Evolutionary conservation across 331 rosid genomes (phyloP), one percentile per base, ranked within the genome.

Genomic region (Dryas integrifolia): DNA sequence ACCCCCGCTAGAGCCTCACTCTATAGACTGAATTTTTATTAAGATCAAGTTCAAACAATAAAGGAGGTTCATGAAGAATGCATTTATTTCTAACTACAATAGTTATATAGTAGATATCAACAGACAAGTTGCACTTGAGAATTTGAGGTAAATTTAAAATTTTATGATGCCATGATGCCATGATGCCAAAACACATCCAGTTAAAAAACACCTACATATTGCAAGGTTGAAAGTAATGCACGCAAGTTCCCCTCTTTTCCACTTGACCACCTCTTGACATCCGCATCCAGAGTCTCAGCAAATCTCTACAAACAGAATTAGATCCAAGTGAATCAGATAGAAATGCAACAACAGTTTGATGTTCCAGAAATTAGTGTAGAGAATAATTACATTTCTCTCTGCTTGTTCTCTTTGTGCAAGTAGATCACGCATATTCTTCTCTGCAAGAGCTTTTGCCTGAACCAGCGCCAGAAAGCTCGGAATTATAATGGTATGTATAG

Each of bases 201-300:
- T 52, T 38, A 7, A 60, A 43, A 13, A 79, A 71, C 63, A 86
- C 96, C 58, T 84, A 92, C 98, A 84, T 92, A 92, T 90, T 92
- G 98, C 84, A 92, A 78, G 71, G 98, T 92, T 53, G 98, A 92
- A 59, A 92, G 95, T 73, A 92, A 83, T 69, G 98, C 96, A 40
- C 98, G 98, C 85, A 92, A 78, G 82, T 92, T 92, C 65, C 98
- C 98, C 87, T 92, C 91, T 85, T 92, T 92, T 80, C 96, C 98
- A 65, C 92, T 82, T 64, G 96, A 92, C 98, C 98, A 92, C 80
- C 96, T 85, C 86, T 82, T 88, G 75, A 92, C 92, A 72, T 92
- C 98, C 45, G 98, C 98, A 82, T 88, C 96, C 80, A 92, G 83
- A 58, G 96, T 88, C 80, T 92, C 98, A 5, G 98, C 85, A 72